phyloP scores from a whole-genome alignment of 2,329 filamentous ascomycete species.

The Botrytis pseudocinerea region DNA sequence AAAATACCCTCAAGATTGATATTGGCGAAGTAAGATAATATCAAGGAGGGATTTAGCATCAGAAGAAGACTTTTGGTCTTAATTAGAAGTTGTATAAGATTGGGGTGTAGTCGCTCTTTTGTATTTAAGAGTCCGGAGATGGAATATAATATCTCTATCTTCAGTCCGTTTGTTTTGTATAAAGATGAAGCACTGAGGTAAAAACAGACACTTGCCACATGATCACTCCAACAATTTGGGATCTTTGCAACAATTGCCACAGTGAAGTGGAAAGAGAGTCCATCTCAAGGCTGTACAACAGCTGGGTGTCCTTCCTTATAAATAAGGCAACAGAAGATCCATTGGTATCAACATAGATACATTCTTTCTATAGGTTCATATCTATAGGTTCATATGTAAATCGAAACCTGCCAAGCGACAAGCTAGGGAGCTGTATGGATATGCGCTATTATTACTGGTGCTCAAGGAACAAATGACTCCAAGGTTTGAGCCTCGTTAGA shows the following conservation, averaged over 20 bases:
- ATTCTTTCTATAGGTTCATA: background rate
- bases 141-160: background rate
- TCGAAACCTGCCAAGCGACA: background rate
- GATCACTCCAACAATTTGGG: background rate
- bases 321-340: background rate
- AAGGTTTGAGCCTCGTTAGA: background rate
- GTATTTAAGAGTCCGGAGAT: background rate
- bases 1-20: background rate
- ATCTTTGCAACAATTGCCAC: background rate
- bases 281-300: background rate
- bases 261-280: background rate
- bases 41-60: background rate
- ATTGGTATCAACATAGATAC: background rate
- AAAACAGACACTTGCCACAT: background rate
- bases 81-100: background rate
- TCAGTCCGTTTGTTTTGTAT: background rate
- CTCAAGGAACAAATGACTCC: background rate
- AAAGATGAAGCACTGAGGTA: background rate
- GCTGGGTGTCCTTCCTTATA: background rate
- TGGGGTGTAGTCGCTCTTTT: background rate
- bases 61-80: too few relatives aligned
- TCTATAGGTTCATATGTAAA: background rate
- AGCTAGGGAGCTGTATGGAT: background rate
- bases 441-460: background rate
- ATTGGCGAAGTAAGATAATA: background rate